Evolutionary conservation across 2,329 filamentous ascomycete genomes (phyloP), one percentile per base, ranked within the genome.

Genomic region (Cadophora luteo-olivacea): DNA sequence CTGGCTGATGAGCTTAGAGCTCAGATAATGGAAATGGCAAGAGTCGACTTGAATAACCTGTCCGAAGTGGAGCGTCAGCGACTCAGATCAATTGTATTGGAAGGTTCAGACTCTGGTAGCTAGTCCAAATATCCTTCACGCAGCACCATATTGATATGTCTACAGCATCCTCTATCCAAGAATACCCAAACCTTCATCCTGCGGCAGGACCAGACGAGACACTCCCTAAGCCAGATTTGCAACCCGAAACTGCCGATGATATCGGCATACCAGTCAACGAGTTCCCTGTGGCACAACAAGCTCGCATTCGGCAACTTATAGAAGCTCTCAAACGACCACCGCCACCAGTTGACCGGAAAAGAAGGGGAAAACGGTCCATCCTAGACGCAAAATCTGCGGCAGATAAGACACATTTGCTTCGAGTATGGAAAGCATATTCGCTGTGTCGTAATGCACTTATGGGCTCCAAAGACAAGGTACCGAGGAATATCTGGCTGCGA

Each of bases 401-500:
- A 33, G 48, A 61, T 6, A 61, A 62, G 33, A 54, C 32, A 11
- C 19, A 52, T 45, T 32, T 64, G 24, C 61, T 41, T 49, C 78
- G 80, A 60, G 72, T 84, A 32, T 86, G 84, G 84, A 82, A 80
- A 72, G 81, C 81, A 73, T 86, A 86, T 75, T 77, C 82, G 38
- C 77, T 84, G 36, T 85, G 83, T 75, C 84, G 84, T 72, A 80
- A 82, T 67, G 74, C 79, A 6, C 74, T 86, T 36, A 77, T 66
- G 45, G 49, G 51, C 22, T 33, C 32, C 81, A 2, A 78, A 82
- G 82, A 69, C 85, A 88, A 79, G 77, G 82, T 94, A n/a, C 86
- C 91, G 1, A 48, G 63, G 38, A 82, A 85, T 19, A 83, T 87
- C 4, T 91, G 91, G 87, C 80, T 86, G n/a, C 77, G 88, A 1